Evolutionary conservation across 192 early-diverging fungal genomes (phyloP).

Genomic region (Coemansia sp.): DNA sequence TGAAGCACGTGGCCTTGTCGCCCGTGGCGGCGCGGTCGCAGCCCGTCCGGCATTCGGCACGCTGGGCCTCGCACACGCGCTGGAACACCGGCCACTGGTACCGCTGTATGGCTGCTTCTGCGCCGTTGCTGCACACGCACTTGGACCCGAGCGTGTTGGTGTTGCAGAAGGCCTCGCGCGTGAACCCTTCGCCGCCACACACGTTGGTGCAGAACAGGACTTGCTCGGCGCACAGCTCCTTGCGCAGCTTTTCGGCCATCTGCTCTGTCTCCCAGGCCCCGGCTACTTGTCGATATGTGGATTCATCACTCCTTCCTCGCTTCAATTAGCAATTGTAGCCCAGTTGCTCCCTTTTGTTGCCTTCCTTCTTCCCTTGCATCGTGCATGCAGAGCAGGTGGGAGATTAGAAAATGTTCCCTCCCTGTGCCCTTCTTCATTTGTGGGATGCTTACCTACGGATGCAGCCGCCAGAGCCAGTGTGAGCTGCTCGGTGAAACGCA

Average conservation of each 20-base stretch:
- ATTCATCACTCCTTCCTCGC: no score
- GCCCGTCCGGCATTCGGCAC: constrained; percentile 28
- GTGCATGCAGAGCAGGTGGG: background rate
- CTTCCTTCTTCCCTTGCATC: no score
- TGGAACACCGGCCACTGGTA: constrained; percentile 50
- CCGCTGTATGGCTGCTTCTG: constrained; percentile 41
- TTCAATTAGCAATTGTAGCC: no score
- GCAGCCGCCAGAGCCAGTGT: constrained; percentile 12
- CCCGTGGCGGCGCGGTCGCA: constrained; percentile 24
- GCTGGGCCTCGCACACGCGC: constrained; percentile 46
- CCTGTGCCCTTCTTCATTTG: no score
- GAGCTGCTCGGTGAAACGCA: constrained; percentile 20
- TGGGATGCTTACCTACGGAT: constrained; percentile 16
- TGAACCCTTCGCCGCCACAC: constrained; percentile 38
- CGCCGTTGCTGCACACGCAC: constrained; percentile 42
- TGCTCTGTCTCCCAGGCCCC: constrained; percentile 36
- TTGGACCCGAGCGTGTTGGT: constrained; percentile 42
- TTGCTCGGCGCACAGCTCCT: constrained; percentile 48
- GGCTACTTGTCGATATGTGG: constrained; percentile 8
- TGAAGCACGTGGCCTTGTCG: constrained; percentile 41
- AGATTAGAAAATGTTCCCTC: no score
- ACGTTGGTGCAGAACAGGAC: constrained; percentile 48
- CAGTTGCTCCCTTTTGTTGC: no score
- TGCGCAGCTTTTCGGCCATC: constrained; percentile 47
- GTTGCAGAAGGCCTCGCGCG: constrained; percentile 48